Base-by-base conservation (phyloP, 768 basidiomycete species). In the Phlegmacium glaucopus region DNA sequence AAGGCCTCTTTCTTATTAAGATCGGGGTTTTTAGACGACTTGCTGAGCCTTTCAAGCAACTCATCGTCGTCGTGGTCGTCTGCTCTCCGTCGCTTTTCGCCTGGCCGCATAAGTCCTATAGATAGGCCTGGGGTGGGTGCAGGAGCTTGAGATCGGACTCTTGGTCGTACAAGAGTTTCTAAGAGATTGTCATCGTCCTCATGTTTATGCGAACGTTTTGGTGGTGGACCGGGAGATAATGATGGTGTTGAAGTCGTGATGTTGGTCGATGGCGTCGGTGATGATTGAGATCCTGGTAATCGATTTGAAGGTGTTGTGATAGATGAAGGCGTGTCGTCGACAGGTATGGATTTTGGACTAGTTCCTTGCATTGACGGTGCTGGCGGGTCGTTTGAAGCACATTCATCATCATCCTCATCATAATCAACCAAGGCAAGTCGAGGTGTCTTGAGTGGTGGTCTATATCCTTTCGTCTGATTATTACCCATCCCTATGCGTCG, bases 1-100 rank as follows among this genome's bases (percentile, higher is more conserved):
- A 46, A 42, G n/a, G 43, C 42, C 25, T 63, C 72, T 58, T 77
- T 82, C 57, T 73, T 52, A 43, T 77, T 76, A 12, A 78, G 61
- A 49, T 80, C 79, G 3, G 68, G 65, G 51, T 77, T 80, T 66
- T 82, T 84, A 18, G 77, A 63, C 56, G 74, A 58, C 60, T 83
- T 88, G 47, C 74, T 75, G 40, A 90, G 71, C 41, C 80, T 78
- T 44, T 77, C 81, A 40, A 90, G 64, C 55, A 78, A 62, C 58
- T 82, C 82, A 47, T 89, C 77, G 47, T 82, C 83, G 36, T 88
- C 87, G 34, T 90, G 87, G 13, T 87, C 88, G 4, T 82, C 82
- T 28, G 77, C 78, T 58, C 89, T 70, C 59, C 82, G 73, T 50
- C 89, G 77, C 65, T 91, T 90, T 61, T 85, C 85, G 17, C 79